phyloP scores from a whole-genome alignment of 192 early-diverging fungal genomes.

The Anaeromyces robustus region DNA sequence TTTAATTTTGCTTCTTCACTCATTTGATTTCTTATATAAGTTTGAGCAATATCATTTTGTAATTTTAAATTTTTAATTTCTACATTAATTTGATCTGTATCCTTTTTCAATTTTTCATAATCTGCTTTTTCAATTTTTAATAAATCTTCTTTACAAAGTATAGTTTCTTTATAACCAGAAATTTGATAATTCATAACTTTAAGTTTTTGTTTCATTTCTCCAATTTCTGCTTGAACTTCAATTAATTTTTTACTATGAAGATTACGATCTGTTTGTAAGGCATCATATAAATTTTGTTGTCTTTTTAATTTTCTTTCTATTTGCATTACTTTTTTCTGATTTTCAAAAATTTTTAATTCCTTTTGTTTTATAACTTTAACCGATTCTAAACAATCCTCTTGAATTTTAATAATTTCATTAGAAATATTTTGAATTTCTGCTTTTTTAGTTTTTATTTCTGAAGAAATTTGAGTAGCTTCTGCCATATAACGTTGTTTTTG shows the following conservation, averaged over 20 bases:
- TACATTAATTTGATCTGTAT: constrained; percentile 33
- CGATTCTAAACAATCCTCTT: constrained; percentile 16
- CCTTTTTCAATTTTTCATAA: constrained; percentile 25
- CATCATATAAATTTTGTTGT: constrained; percentile 51
- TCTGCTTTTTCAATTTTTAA: constrained; percentile 27
- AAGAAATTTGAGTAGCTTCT: constrained; percentile 12
- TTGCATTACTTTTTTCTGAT: constrained; percentile 32
- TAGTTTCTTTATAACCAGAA: constrained; percentile 46
- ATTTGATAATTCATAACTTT: constrained; percentile 55
- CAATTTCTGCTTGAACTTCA: constrained; percentile 38
- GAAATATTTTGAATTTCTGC: constrained; percentile 12
- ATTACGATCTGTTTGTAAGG: constrained; percentile 44
- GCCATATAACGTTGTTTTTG: constrained; percentile 14
- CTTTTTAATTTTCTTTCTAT: constrained; percentile 49
- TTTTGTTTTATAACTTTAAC: constrained; percentile 35
- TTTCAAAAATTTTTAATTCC: constrained; percentile 39
- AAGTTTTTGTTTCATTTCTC: constrained; percentile 42
- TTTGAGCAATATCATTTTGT: constrained; percentile 41
- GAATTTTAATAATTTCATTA: constrained; percentile 16
- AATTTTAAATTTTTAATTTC: constrained; percentile 34
- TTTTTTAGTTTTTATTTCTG: constrained; percentile 7
- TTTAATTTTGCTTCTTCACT: constrained; percentile 34
- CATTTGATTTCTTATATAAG: constrained; percentile 31
- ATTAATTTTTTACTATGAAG: constrained; percentile 42
- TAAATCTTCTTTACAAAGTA: constrained; percentile 29